These are phyloP conservation scores for Bipolaris bicolor DNA, from an alignment of 2,329 filamentous ascomycete genomes.

Conservation along the genomic window DNA sequence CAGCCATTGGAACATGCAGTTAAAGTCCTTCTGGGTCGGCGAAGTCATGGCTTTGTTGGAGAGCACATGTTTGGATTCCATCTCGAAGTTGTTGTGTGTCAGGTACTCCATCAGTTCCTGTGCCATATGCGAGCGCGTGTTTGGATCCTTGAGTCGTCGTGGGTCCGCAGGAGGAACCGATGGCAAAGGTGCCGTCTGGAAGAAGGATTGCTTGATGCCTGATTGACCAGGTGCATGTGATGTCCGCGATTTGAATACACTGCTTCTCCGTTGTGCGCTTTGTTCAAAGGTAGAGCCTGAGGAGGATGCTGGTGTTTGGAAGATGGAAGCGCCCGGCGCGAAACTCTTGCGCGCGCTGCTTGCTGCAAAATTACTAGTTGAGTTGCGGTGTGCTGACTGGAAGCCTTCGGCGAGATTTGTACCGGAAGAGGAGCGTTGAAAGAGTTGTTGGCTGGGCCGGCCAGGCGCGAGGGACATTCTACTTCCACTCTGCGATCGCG, in stretches of 20 bases:
- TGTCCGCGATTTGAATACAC: slow-evolving; percentile 61
- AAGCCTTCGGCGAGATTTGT: slow-evolving; percentile 81
- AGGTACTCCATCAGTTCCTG: slow-evolving; percentile 92
- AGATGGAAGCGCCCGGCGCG: slow-evolving; percentile 62
- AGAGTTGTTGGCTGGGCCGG: slow-evolving; percentile 84
- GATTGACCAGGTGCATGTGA: slow-evolving; percentile 73
- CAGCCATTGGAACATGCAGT: slow-evolving; percentile 96
- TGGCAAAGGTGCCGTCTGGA: slow-evolving; percentile 81
- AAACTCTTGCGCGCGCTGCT: slow-evolving; percentile 73
- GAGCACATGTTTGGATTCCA: slow-evolving; percentile 96
- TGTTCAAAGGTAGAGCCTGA: slow-evolving; percentile 60
- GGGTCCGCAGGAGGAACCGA: slow-evolving; percentile 87
- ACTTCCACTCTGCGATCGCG: slow-evolving; percentile 80
- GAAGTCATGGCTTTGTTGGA: slow-evolving; percentile 89
- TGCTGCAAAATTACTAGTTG: slow-evolving; percentile 69
- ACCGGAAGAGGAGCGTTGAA: slow-evolving; percentile 83
- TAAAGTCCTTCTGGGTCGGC: slow-evolving; percentile 98
- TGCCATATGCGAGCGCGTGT: slow-evolving; percentile 80
- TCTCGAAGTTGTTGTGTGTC: slow-evolving; percentile 91
- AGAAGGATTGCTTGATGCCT: slow-evolving; percentile 85
- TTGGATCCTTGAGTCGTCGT: slow-evolving; percentile 79
- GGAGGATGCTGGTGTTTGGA: slow-evolving; percentile 53
- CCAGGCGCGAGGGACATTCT: slow-evolving; percentile 82
- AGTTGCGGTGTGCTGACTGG: slow-evolving; percentile 83
- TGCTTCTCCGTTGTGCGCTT: slow-evolving; percentile 72